Conservation (phyloP, 2,329 filamentous ascomycete species). For the Colletotrichum sp. region DNA sequence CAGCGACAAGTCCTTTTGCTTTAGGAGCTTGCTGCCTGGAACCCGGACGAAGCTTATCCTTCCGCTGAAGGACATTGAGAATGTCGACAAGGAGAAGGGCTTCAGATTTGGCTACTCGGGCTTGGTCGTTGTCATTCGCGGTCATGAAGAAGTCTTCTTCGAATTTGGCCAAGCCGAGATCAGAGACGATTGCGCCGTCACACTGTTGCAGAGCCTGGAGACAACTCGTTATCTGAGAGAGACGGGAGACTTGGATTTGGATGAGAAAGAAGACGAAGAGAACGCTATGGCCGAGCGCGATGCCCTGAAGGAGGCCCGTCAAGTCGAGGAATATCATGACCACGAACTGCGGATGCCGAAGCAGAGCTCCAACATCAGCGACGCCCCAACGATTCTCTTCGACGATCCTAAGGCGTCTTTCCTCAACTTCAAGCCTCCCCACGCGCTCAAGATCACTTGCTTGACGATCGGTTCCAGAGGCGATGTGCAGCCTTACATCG, state of each 20-base stretch:
- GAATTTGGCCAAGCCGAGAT: conserved; percentile 81
- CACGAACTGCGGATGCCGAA: conserved; percentile 56
- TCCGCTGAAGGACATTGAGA: conserved; percentile 89
- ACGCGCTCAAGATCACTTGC: conserved; percentile 84
- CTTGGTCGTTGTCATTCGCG: conserved; percentile 88
- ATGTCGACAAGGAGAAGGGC: conserved; percentile 91
- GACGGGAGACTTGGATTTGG: conserved; percentile 67
- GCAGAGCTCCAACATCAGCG: conserved; percentile 48
- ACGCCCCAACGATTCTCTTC: conserved; percentile 79
- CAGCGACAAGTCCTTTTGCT: conserved; percentile 86
- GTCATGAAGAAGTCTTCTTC: conserved; percentile 95
- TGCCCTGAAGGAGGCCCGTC: conserved; percentile 76
- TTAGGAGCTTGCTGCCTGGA: conserved; percentile 86
- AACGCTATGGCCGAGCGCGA: conserved; percentile 81
- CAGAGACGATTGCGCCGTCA: conserved; percentile 88
- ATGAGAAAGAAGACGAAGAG: conserved; percentile 73
- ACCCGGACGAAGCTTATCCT: conserved; percentile 92
- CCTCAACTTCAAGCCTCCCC: conserved; percentile 85
- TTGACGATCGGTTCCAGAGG: conserved; percentile 94
- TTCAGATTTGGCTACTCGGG: conserved; percentile 92
- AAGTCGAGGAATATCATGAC: conserved; percentile 49
- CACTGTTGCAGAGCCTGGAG: conserved; percentile 77
- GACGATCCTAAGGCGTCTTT: conserved; percentile 89
- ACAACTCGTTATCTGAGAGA: conserved; percentile 72
- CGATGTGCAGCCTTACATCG: conserved; percentile 97